Conservation (phyloP, 164 flowering plant genomes). For the Hamamelis virginiana region DNA sequence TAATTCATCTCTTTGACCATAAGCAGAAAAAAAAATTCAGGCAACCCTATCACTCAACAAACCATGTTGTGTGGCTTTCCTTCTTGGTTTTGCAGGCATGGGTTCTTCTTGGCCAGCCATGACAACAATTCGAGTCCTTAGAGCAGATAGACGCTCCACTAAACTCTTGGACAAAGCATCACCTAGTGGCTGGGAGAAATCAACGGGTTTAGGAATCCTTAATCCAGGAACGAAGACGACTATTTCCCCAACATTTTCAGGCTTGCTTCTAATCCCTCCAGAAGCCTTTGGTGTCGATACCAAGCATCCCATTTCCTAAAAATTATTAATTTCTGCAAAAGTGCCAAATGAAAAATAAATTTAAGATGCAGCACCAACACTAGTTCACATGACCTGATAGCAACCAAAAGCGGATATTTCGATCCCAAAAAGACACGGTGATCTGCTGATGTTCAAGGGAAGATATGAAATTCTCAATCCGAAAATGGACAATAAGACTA, state of each 20-base stretch:
- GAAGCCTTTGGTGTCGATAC: conserved; percentile 61
- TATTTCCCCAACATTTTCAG: conserved; percentile 69
- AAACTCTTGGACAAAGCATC: conserved; percentile 52
- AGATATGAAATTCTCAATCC: too few relatives aligned
- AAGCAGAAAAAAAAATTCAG: background rate
- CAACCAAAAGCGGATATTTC: background rate
- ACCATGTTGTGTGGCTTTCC: conserved; percentile 90
- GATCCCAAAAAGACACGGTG: too few relatives aligned
- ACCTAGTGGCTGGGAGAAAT: conserved; percentile 58
- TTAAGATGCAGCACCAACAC: background rate
- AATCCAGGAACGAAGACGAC: conserved; percentile 81
- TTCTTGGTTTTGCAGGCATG: conserved; percentile 53
- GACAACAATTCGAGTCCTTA: conserved; percentile 72
- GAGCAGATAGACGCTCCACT: conserved; percentile 65
- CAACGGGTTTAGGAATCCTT: conserved; percentile 73
- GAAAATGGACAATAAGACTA: too few relatives aligned
- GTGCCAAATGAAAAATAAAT: conserved; percentile 1
- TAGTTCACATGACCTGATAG: background rate
- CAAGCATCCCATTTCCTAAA: conserved; percentile 70
- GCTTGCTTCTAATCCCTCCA: conserved; percentile 59
- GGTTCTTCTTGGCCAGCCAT: conserved; percentile 81
- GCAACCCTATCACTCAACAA: conserved; percentile 7
- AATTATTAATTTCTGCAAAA: conserved; percentile 26
- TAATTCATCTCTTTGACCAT: background rate
- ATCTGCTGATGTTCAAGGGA: too few relatives aligned